phyloP scores from a whole-genome alignment of 225 moss, liverwort and hornwort genomes.

The Takakia lepidozioides region DNA sequence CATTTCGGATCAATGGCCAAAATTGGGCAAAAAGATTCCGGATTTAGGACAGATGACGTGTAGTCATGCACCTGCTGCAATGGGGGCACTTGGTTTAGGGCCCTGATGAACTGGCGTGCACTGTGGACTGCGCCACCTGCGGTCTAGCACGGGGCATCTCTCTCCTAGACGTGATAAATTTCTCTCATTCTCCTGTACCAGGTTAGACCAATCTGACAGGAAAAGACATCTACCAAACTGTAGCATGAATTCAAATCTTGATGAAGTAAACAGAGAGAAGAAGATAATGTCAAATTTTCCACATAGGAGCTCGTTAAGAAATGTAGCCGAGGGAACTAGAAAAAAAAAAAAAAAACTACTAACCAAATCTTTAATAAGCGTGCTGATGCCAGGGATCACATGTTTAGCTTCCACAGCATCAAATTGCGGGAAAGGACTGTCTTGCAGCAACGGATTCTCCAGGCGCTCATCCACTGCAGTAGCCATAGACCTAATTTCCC shows the following conservation, averaged over 20 bases:
- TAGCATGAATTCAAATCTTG: too few relatives aligned
- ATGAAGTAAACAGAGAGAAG: neutral
- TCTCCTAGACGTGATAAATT: too few relatives aligned
- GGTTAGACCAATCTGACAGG: too few relatives aligned
- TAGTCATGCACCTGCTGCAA: too few relatives aligned
- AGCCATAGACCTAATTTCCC: conserved; percentile 28
- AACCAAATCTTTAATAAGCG: conserved; percentile 36
- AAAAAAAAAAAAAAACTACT: neutral
- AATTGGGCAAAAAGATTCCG: too few relatives aligned
- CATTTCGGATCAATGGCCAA: too few relatives aligned
- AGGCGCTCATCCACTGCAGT: conserved; percentile 26
- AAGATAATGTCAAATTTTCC: conserved; percentile 16
- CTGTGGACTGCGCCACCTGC: too few relatives aligned
- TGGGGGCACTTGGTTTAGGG: too few relatives aligned
- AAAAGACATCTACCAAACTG: neutral
- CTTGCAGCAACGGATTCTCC: conserved; percentile 35
- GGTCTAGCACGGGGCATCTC: too few relatives aligned
- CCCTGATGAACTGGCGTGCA: too few relatives aligned
- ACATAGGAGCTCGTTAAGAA: neutral
- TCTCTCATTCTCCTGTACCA: too few relatives aligned
- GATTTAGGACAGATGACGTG: too few relatives aligned
- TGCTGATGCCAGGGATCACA: conserved; percentile 44
- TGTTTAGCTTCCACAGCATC: conserved; percentile 38
- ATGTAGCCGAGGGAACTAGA: neutral
- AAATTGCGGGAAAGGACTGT: conserved; percentile 24